These are phyloP conservation scores for Gossypium turneri DNA, from an alignment of 345 rosid species.

Conservation along the genomic window DNA sequence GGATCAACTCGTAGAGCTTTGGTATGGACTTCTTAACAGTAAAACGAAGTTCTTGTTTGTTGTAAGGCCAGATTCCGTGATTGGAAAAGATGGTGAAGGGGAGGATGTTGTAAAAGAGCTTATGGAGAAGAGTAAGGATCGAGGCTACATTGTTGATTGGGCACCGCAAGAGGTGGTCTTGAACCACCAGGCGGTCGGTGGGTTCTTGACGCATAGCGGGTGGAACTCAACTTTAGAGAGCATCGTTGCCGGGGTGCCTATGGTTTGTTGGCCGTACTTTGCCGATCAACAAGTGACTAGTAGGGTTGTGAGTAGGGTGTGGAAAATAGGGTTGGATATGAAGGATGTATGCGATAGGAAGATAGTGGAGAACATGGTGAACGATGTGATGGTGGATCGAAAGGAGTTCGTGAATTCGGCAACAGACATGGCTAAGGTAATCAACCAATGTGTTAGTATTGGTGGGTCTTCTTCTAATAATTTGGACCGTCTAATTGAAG, in stretches of 20 bases:
- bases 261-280: slow-evolving; percentile 66
- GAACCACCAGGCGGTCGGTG: slow-evolving; percentile 50
- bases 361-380: slow-evolving; percentile 17
- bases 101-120: slow-evolving; percentile 26
- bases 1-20: slow-evolving; percentile 41
- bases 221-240: slow-evolving; percentile 85
- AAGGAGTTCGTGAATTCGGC: slow-evolving; percentile 30
- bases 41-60: slow-evolving; percentile 50
- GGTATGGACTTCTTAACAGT: slow-evolving; percentile 39
- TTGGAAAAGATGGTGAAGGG: slow-evolving; percentile 7
- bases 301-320: slow-evolving; percentile 45
- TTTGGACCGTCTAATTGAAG: slow-evolving; percentile 36
- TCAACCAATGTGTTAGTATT: slow-evolving; percentile 18
- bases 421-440: slow-evolving; percentile 26
- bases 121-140: slow-evolving; percentile 25
- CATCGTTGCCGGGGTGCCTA: slow-evolving; percentile 52
- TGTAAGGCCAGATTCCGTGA: slow-evolving; percentile 30
- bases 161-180: slow-evolving; percentile 41
- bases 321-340: slow-evolving; percentile 66
- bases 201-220: slow-evolving; percentile 64
- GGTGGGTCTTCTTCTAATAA: slow-evolving; percentile 40
- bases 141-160: slow-evolving; percentile 42
- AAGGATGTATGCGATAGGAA: slow-evolving; percentile 2
- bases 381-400: slow-evolving; percentile 52
- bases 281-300: slow-evolving; percentile 63